Evolutionary conservation across 108 stramenopile species (phyloP), one percentile per base, ranked within the genome.

Genomic region (Chaetoceros muelleri): DNA sequence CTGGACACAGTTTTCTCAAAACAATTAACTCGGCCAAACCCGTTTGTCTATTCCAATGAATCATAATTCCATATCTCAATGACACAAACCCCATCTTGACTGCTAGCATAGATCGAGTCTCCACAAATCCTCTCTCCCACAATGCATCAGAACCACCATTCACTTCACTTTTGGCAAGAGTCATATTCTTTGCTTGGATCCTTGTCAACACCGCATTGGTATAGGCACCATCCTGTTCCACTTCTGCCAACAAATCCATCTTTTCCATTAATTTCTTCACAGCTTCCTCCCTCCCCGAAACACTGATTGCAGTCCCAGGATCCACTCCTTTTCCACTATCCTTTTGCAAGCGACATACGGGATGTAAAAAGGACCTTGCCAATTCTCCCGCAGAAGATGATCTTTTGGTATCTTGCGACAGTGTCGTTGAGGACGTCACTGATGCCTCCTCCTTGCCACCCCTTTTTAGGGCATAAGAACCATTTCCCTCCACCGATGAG

Each of bases 1-100:
- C 77, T 44, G 75, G 57, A 58, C 81, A 82, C 76, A 82, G 75
- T 53, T 82, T 82, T 30, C 81, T 63, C 52, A 82, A 44, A 21
- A 68, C 64, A 46, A 82, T 65, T 34, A 78, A 53, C 1, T 64
- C 50, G 45, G 78, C 56, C 60, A 68, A 55, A 2, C 68, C 69
- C 7, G 73, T 74, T 1, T 28, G 25, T 16, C 23, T 27, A 24
- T 81, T 75, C 81, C 81, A 82, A 45, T 65, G 67, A 27, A 82
- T 29, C 44, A 82, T 46, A 1, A 82, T 44, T 19, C 81, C 81
- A 62, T 82, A 82, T 44, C 72, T 65, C 68, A 82, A 66, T 8
- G 74, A 73, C 34, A 82, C 46, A 53, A 82, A 82, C 26, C 81
- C 81, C 72, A 82, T 48, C 2, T 65, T 61, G 21, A 82, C 24